phyloP scores from a whole-genome alignment of 2,329 filamentous ascomycete genomes.

The Bipolaris sorokiniana region DNA sequence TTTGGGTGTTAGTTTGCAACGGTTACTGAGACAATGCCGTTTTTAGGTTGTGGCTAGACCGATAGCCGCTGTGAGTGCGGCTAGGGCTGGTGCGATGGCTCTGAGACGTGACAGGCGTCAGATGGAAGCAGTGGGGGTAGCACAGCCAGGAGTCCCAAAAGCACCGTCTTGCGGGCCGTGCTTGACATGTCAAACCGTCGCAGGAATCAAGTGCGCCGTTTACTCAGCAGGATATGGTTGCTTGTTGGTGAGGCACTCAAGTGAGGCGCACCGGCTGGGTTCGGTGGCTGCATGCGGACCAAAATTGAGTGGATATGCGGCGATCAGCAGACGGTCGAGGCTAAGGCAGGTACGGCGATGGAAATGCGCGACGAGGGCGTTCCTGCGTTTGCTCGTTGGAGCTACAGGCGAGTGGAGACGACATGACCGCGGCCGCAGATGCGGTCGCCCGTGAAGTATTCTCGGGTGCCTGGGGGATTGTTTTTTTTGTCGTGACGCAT shows the following conservation, averaged over 20 bases:
- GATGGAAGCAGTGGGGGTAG: background rate
- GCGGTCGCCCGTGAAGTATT: slow-evolving; percentile 4
- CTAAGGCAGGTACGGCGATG: slow-evolving; percentile 20
- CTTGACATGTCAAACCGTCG: background rate
- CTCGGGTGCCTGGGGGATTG: background rate
- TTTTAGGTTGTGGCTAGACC: slow-evolving; percentile 6
- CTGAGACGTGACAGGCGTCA: slow-evolving; percentile 8
- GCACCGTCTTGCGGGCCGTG: background rate
- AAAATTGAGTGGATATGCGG: background rate
- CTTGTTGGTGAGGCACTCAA: background rate
- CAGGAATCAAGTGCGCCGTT: background rate
- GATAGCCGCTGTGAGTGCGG: slow-evolving; percentile 14
- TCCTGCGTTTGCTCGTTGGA: slow-evolving; percentile 11
- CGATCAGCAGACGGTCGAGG: background rate
- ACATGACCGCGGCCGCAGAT: slow-evolving; percentile 8
- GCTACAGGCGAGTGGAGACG: background rate
- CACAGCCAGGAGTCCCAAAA: slow-evolving; percentile 2
- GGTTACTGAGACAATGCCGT: slow-evolving; percentile 6
- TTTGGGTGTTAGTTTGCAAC: background rate
- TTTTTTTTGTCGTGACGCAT: slow-evolving; percentile 4
- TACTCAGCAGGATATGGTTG: background rate
- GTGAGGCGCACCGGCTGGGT: background rate
- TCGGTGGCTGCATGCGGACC: background rate
- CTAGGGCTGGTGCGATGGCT: slow-evolving; percentile 14
- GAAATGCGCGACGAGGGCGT: slow-evolving; percentile 9